These are phyloP conservation scores for Salicornia ramosissima DNA, from an alignment of 148 eudicot genomes.

Conservation along the genomic window DNA sequence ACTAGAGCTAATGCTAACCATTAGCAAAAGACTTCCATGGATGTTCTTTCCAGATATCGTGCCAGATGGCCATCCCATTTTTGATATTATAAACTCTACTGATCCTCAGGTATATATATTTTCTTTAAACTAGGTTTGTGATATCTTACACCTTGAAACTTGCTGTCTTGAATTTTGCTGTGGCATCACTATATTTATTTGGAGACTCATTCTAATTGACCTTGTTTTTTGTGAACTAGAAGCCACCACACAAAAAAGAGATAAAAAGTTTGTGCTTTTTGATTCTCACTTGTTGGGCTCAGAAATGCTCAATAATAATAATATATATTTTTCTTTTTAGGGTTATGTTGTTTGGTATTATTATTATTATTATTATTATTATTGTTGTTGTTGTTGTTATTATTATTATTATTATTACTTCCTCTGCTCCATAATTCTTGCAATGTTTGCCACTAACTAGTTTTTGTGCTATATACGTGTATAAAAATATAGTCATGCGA, in stretches of 20 bases:
- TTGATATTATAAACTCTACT: slow-evolving; percentile 91
- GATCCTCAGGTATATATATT: slow-evolving; percentile 69
- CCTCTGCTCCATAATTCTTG: too few relatives aligned
- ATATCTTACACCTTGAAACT: neutral
- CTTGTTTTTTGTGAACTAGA: neutral
- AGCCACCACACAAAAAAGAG: neutral
- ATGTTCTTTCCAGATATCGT: slow-evolving; percentile 97
- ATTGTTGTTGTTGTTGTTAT: too few relatives aligned
- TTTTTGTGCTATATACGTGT: too few relatives aligned
- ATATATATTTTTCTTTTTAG: too few relatives aligned
- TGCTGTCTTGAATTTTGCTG: neutral
- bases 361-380: too few relatives aligned
- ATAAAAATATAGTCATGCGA: too few relatives aligned
- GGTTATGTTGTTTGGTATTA: too few relatives aligned
- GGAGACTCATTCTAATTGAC: neutral
- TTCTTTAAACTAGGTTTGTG: neutral
- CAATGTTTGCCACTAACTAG: too few relatives aligned
- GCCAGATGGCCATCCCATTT: slow-evolving; percentile 95
- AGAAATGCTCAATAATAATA: neutral
- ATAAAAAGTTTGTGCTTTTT: neutral
- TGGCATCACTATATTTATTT: neutral
- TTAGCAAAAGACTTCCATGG: slow-evolving; percentile 90
- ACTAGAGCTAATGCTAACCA: slow-evolving; percentile 87
- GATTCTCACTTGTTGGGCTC: neutral
- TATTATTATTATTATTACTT: too few relatives aligned